Conservation (phyloP, 2,329 filamentous ascomycete genomes). For the Lecanoromycetidae sp. region DNA sequence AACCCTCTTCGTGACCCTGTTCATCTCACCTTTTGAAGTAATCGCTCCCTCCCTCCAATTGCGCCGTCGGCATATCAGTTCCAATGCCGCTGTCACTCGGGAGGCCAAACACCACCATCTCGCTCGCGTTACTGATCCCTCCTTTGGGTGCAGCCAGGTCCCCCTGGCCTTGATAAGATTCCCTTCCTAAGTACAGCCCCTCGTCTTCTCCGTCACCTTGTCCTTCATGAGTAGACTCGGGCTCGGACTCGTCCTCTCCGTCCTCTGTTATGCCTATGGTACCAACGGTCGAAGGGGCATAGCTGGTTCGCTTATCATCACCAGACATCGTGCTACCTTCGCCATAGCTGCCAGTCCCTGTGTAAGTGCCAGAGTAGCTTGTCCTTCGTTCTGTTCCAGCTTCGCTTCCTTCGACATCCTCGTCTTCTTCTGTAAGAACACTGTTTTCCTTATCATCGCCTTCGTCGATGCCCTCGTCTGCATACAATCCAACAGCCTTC, state of each 20-base stretch:
- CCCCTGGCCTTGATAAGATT: conserved; percentile 19
- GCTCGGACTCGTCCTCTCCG: conserved; percentile 12
- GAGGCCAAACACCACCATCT: conserved; percentile 17
- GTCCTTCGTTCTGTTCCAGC: conserved; percentile 33
- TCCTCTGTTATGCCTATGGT: conserved; percentile 23
- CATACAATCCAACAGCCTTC: conserved; percentile 39
- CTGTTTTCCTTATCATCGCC: conserved; percentile 46
- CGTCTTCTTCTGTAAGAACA: conserved; percentile 19
- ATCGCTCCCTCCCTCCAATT: conserved; percentile 18
- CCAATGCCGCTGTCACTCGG: conserved; percentile 18
- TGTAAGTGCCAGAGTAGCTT: conserved; percentile 32
- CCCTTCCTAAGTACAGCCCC: conserved; percentile 9
- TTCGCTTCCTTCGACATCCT: conserved; percentile 38
- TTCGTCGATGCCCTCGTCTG: conserved; percentile 52
- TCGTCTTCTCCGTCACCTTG: conserved; percentile 18
- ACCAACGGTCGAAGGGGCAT: conserved; percentile 29
- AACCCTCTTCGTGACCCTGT: too few species aligned
- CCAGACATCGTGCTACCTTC: conserved; percentile 30
- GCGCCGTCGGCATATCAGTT: conserved; percentile 19
- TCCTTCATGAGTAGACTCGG: conserved; percentile 11
- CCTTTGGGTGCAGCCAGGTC: conserved; percentile 16
- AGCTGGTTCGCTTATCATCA: conserved; percentile 29
- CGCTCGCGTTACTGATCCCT: conserved; percentile 23
- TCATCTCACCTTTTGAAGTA: conserved; percentile 18
- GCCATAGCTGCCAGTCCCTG: conserved; percentile 31